Percentiles rank a stretch among this genome's conserved stretches.
phyloP scores from a whole-genome alignment of 78 protist species.

The Chrysochromulina tobinii region DNA sequence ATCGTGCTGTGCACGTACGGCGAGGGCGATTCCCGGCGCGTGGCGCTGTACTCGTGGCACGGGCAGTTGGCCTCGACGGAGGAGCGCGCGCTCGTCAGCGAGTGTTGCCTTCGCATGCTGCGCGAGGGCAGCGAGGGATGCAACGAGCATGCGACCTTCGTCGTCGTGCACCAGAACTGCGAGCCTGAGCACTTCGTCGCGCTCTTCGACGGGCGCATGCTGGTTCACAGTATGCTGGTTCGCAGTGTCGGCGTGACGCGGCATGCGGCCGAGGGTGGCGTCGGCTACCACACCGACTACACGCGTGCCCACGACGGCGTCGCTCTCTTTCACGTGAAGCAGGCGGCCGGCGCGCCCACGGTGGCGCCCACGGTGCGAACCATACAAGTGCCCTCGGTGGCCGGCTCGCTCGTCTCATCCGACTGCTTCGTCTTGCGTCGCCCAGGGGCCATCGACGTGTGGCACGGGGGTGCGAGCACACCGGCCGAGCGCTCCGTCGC shows the following conservation, averaged over 20 bases:
- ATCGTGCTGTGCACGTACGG: conserved; percentile 51
- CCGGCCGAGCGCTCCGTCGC: conserved; percentile 4
- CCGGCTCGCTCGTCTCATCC: conserved; percentile 57
- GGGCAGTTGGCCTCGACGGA: neutral
- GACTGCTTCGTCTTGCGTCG: conserved; percentile 51
- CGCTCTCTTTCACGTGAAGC: conserved; percentile 57
- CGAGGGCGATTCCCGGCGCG: neutral
- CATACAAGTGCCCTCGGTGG: neutral
- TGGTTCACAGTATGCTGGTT: neutral
- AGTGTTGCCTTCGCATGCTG: conserved; percentile 38
- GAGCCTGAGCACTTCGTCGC: conserved; percentile 61
- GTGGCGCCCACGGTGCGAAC: neutral
- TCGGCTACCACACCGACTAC: conserved; percentile 10
- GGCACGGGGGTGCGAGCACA: conserved; percentile 57
- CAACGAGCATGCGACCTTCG: conserved; percentile 37
- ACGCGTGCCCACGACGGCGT: conserved; percentile 9
- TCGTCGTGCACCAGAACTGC: conserved; percentile 46
- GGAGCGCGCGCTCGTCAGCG: conserved; percentile 43
- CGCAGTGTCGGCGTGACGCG: too few relatives aligned
- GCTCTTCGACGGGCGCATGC: conserved; percentile 41
- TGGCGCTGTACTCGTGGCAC: conserved; percentile 61
- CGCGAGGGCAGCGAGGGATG: conserved; percentile 32
- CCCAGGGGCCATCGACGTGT: conserved; percentile 24
- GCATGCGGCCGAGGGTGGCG: conserved; percentile 37
- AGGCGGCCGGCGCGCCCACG: neutral